Conservation (phyloP, 306 rosid genomes). For the Medicago lupulina region DNA sequence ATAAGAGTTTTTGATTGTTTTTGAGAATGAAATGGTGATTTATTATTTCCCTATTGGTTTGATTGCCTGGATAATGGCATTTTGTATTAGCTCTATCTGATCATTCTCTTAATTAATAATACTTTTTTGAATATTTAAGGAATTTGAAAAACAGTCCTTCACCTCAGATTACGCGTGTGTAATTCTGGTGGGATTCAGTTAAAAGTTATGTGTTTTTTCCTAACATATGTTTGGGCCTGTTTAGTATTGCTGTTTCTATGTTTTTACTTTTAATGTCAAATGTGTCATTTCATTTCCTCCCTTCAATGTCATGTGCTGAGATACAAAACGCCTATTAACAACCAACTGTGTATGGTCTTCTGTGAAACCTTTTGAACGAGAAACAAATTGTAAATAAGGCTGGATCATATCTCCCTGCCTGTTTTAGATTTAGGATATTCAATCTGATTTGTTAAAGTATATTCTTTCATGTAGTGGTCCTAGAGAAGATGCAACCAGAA, state of each 20-base stretch:
- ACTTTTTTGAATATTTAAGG: background rate
- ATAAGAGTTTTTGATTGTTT: background rate
- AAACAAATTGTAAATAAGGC: background rate
- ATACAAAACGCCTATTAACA: too few relatives aligned
- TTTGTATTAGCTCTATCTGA: slow-evolving; percentile 53
- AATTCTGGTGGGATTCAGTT: background rate
- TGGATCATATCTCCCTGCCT: too few relatives aligned
- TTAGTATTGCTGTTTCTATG: background rate
- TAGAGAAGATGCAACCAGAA: slow-evolving; percentile 71
- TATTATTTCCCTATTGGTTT: slow-evolving; percentile 33
- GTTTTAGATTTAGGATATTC: background rate
- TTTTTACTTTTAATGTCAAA: too few relatives aligned
- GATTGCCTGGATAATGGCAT: slow-evolving; percentile 41
- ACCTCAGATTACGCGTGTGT: background rate
- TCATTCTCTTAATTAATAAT: slow-evolving; percentile 37
- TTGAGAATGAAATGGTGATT: background rate
- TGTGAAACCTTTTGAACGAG: background rate
- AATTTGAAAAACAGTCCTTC: background rate
- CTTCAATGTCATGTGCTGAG: background rate
- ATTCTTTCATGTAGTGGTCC: slow-evolving; percentile 54
- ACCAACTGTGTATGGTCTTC: background rate
- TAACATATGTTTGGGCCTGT: background rate
- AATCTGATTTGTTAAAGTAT: background rate
- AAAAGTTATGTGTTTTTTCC: background rate
- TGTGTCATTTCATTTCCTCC: background rate